Base-by-base conservation (phyloP, 441 rosid species). In the Brassica hybrid region DNA sequence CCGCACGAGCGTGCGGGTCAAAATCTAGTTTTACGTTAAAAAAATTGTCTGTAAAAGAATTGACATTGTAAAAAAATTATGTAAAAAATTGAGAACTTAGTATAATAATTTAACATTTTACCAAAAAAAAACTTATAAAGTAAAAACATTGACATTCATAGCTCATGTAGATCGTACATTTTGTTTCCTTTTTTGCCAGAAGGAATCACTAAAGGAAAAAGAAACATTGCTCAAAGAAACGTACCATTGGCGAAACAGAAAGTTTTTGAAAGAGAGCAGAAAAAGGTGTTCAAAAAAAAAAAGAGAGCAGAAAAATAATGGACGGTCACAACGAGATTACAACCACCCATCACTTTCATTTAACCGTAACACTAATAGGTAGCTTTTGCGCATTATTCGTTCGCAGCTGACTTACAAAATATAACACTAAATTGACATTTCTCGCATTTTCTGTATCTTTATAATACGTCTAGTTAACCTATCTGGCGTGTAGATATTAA, bases 311-410 rank as follows among this genome's bases (percentile, higher is more conserved):
- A 45, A 69, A 52, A 70, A 64, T 17, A 63, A 76, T 76, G 61
- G 71, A 76, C 76, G 76, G 80, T 57, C 80, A 56, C 76, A 76
- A 57, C 57, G 71, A 57, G 66, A 54, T 76, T 72, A 11, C 64
- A 70, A 71, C 70, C 60, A 62, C 80, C 71, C 66, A 56, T 76
- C 80, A 38, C 59, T 76, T 70, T 76, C 80, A 76, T 56, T 2
- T 71, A 76, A 59, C 74, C 71, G 74, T 60, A 61, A 48, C 32
- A 32, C 60, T 27, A 4, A 27, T 27, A 27, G 30, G 30, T 69
- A 27, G 56, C 14, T 61, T 69, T 76, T 61, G 17, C 57, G 63
- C 52, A 21, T 45, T n/a, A 48, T 52, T 7, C 30, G 57, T 61
- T 17, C 6, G 30, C 30, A 27, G 18, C 61, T 17, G 48, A 62